Base-by-base conservation (phyloP, 495 filamentous ascomycete species). In the Aspergillus sparsus region DNA sequence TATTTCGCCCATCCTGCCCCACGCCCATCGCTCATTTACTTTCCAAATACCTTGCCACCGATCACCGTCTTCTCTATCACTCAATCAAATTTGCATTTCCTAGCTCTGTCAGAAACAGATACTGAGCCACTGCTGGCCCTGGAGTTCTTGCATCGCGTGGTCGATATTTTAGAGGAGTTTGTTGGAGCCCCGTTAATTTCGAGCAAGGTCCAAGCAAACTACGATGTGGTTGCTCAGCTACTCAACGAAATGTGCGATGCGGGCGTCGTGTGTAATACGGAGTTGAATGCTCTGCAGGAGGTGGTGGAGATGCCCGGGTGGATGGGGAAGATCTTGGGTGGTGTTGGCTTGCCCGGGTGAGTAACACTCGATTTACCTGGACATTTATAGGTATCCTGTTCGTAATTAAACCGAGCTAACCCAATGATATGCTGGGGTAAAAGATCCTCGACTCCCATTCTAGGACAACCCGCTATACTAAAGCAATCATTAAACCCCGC, bases 191-290 rank as follows among this genome's bases (percentile, higher is more conserved):
- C 94, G 4, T 73, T 99, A 53, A 76, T 96, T 18, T 88, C 91
- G 13, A 80, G 79, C 58, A 96, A 93, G 75, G 87, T 99, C 66
- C 91, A 96, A 71, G 79, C 78, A 34, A 90, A 85, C 71, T 99
- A 98, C 69, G 91, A 98, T 85, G 88, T 98, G 45, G 90, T 96
- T 21, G 92, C 92, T 15, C 95, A 98, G 74, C 76, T 99, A 7
- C 80, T 98, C 32, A 88, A 87, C 65, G 94, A 99, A 76, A 97
- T 98, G 87, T 96, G 93, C 71, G 94, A 99, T 83, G 92, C 85
- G 11, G 95, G 94, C 4, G 81, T 87, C n/a, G 82, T 97, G 11
- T 89, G 83, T 68, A 96, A 91, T 46, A 97, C 93, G 10, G 94
- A 99, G 70, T 89, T 89, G 4, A 98, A 98, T 77, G 91, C 92